phyloP scores from a whole-genome alignment of 768 basidiomycete species.

The Dioszegia crocea region DNA sequence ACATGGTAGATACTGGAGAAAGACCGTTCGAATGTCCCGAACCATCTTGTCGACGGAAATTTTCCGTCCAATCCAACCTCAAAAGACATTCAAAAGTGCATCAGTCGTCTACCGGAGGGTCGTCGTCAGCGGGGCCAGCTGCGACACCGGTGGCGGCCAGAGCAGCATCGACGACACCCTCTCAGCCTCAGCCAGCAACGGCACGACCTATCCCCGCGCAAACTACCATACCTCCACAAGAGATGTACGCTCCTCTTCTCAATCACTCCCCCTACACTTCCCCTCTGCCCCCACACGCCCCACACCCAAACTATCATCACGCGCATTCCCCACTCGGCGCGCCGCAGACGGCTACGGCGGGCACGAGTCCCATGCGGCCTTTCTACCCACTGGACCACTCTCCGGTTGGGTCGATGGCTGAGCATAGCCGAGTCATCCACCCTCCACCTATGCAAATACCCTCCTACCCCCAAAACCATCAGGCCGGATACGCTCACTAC shows the following conservation, averaged over 20 bases:
- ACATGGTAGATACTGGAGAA: conserved; percentile 42
- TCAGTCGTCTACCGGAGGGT: conserved; percentile 8
- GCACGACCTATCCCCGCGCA: no score
- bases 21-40: conserved; percentile 44
- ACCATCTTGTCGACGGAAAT: conserved; percentile 38
- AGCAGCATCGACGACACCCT: neutral
- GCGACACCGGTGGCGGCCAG: no score
- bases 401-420: no score
- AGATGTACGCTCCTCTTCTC: no score
- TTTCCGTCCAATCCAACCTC: conserved; percentile 48
- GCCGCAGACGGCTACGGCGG: neutral
- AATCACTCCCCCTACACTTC: no score
- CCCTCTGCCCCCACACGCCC: neutral
- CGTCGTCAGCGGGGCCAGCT: neutral
- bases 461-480: no score
- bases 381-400: no score
- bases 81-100: conserved; percentile 48
- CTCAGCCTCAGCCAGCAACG: neutral
- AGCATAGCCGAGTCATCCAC: no score
- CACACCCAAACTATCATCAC: neutral
- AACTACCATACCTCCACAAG: no score
- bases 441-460: no score
- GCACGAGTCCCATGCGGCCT: no score
- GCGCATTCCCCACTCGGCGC: neutral
- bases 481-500: no score